Percentiles rank a stretch among this genome's conserved stretches.
Evolutionary conservation across 176 grass and related monocot genomes (phyloP).

Genomic region (Aegilops tauschii): DNA sequence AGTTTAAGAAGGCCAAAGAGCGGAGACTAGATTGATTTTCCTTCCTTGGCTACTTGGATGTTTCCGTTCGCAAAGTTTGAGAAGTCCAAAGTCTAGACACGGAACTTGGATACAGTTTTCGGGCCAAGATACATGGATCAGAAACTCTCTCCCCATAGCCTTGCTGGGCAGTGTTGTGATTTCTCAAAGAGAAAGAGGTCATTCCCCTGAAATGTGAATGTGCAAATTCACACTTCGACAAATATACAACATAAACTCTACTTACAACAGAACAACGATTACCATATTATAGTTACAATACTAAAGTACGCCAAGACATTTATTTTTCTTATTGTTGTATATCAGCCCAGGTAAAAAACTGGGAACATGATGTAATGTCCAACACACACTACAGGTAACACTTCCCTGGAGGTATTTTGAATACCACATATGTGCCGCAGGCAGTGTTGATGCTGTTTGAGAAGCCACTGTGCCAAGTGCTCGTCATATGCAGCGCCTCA

Average conservation of each 20-base stretch:
- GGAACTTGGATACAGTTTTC: too few species aligned
- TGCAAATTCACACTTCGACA: neutral
- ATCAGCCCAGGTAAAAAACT: neutral
- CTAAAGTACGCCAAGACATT: neutral
- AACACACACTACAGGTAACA: neutral
- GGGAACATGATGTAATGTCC: neutral
- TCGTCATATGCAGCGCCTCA: slow-evolving; percentile 1
- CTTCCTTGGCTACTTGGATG: too few species aligned
- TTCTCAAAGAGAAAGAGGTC: too few species aligned
- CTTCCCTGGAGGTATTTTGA: neutral
- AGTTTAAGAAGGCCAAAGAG: too few species aligned
- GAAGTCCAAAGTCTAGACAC: too few species aligned
- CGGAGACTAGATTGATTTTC: too few species aligned
- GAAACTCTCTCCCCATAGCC: too few species aligned
- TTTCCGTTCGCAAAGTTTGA: too few species aligned
- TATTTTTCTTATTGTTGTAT: slow-evolving; percentile 15
- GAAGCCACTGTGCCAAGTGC: neutral
- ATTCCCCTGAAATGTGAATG: too few species aligned
- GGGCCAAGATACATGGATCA: too few species aligned
- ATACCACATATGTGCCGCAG: neutral
- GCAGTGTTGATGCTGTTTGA: neutral
- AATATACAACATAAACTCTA: neutral
- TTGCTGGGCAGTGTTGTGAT: too few species aligned
- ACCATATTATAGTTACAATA: neutral
- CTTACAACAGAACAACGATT: neutral